phyloP scores from a whole-genome alignment of 2,329 filamentous ascomycete genomes.

The Trichophyton rubrum region DNA sequence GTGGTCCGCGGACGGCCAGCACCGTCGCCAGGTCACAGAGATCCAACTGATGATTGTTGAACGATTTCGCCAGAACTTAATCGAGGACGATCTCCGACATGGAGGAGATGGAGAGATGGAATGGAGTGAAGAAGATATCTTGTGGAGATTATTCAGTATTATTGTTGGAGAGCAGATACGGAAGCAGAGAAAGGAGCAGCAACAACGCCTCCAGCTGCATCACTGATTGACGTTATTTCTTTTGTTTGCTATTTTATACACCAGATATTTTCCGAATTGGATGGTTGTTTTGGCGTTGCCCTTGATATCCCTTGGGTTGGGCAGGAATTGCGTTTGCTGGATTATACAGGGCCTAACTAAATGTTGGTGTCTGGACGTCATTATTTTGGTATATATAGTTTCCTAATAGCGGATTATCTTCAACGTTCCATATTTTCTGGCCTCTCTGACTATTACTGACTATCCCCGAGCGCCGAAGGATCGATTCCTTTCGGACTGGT shows the following conservation, averaged over 20 bases:
- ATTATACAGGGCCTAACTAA: neutral
- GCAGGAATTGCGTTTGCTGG: neutral
- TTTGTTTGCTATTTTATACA: neutral
- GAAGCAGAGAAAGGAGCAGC: conserved; percentile 23
- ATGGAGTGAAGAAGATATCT: conserved; percentile 35
- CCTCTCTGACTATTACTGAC: neutral
- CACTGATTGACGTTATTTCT: neutral
- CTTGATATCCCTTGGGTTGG: neutral
- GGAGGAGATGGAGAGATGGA: conserved; percentile 28
- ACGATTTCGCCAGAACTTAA: conserved; percentile 28
- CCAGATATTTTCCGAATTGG: neutral
- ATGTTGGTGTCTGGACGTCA: neutral
- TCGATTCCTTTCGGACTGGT: no score
- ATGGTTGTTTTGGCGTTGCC: neutral
- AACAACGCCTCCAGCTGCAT: neutral
- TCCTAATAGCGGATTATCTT: neutral
- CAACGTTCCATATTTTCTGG: neutral
- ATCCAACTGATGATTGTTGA: conserved; percentile 32
- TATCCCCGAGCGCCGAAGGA: neutral
- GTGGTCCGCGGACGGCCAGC: conserved; percentile 30
- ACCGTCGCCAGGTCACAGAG: conserved; percentile 31
- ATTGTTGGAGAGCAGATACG: conserved; percentile 37
- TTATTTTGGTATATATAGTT: neutral
- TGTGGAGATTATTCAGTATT: conserved; percentile 34
- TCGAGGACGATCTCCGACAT: conserved; percentile 23